Percentiles rank a stretch among this genome's conserved stretches.
These are phyloP conservation scores for Aphanomyces euteiches DNA, from an alignment of 352 stramenopile species.

Conservation along the genomic window DNA sequence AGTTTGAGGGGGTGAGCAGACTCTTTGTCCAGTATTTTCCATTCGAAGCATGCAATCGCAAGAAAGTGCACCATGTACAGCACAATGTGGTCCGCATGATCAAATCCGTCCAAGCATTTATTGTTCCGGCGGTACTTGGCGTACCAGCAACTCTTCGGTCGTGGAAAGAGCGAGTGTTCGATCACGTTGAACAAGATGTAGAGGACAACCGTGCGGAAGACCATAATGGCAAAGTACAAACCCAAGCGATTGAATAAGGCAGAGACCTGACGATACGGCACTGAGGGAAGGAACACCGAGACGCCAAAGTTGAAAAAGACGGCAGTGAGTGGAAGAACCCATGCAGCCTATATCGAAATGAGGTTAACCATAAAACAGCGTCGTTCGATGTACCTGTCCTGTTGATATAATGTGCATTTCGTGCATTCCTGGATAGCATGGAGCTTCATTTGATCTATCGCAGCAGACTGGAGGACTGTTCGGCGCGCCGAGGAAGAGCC, in stretches of 20 bases:
- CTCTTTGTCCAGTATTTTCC: slow-evolving; percentile 49
- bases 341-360: slow-evolving; percentile 45
- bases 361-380: too few relatives aligned
- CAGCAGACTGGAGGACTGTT: slow-evolving; percentile 53
- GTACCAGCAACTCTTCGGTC: slow-evolving; percentile 53
- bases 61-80: slow-evolving; percentile 70
- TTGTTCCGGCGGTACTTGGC: slow-evolving; percentile 48
- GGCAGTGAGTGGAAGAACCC: slow-evolving; percentile 53
- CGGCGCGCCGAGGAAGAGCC: slow-evolving; percentile 37
- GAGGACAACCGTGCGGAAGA: slow-evolving; percentile 57
- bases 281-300: slow-evolving; percentile 56
- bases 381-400: slow-evolving; percentile 34
- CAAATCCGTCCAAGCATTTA: slow-evolving; percentile 52
- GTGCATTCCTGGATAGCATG: slow-evolving; percentile 69
- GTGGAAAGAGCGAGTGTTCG: slow-evolving; percentile 47
- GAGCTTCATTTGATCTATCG: slow-evolving; percentile 35
- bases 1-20: slow-evolving; percentile 41
- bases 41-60: slow-evolving; percentile 67
- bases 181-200: slow-evolving; percentile 57
- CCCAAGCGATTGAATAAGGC: slow-evolving; percentile 51
- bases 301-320: slow-evolving; percentile 65
- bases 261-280: slow-evolving; percentile 48
- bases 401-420: slow-evolving; percentile 49
- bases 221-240: slow-evolving; percentile 62
- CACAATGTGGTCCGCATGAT: slow-evolving; percentile 78